Evolutionary conservation across 2,329 filamentous ascomycete genomes (phyloP), one percentile per base, ranked within the genome.

Genomic region (Triangularia setosa): DNA sequence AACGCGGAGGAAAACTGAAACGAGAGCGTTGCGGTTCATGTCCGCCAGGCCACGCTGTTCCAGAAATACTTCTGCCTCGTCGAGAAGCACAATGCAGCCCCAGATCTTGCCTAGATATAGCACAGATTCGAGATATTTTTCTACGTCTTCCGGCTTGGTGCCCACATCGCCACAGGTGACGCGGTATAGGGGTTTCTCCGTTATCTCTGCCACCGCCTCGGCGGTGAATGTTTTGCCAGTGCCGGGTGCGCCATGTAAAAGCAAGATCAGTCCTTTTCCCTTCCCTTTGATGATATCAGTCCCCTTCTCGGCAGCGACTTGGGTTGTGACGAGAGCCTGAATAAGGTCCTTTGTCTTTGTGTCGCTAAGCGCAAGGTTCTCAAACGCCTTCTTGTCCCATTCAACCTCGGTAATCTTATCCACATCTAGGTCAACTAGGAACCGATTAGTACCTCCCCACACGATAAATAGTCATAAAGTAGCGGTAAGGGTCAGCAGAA

Each of bases 41-140:
- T 63, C 53, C 5, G 16, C 25, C 23, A 55, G 14, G 27, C 24
- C 60, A 9, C 70, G 66, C 23, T 62, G 65, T 54, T 69, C 66
- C 27, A 72, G 62, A 63, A 72, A 69, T 5, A 75, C 69, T 28
- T 76, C 74, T 12, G 85, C 88, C 76, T 92, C 89, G 70, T 92
- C 89, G 1, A 92, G 83, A 2, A 92, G 80, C 0, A 91, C 78
- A 1, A 92, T 28, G 23, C 48, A 64, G 14, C 44, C 48, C 62
- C 48, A 64, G 2, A 28, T 48, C 28, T 56, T 57, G 30, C 62
- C 62, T 23, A 62, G 55, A 12, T 21, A 28, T 21, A 58, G 57
- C 9, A 56, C 57, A 53, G 25, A 55, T 21, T 48, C n/a, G 18
- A 60, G 53, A 64, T 60, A 64, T 25, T 60, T 11, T 14, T 64